Evolutionary conservation across 495 filamentous ascomycete species (phyloP).

Genomic region (Xylaria flabelliformis): DNA sequence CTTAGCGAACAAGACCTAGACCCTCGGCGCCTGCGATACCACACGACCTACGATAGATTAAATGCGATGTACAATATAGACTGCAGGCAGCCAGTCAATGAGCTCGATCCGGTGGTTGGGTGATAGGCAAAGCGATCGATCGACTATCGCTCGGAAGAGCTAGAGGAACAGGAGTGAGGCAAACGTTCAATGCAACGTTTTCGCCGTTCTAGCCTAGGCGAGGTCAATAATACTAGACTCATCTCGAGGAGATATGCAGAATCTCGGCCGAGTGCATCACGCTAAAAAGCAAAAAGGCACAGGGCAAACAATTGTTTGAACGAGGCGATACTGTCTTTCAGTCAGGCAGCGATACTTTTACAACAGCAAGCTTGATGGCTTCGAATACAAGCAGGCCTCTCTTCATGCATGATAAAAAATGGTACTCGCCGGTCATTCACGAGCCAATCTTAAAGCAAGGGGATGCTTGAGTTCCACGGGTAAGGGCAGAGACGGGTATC

Average conservation of each 20-base stretch:
- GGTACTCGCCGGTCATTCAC: background rate
- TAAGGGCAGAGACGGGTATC: background rate
- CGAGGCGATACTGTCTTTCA: background rate
- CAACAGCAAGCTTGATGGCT: background rate
- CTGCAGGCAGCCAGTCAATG: background rate
- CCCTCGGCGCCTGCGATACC: slow-evolving; percentile 1
- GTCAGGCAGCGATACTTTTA: background rate
- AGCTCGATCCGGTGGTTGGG: background rate
- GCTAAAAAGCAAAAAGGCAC: slow-evolving; percentile 9
- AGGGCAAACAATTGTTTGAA: background rate
- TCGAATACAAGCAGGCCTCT: background rate
- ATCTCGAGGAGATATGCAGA: background rate
- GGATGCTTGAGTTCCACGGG: background rate
- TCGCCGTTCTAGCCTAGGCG: background rate
- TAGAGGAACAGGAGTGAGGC: background rate
- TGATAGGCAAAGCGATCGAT: background rate
- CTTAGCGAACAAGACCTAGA: background rate
- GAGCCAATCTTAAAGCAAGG: background rate
- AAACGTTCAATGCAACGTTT: background rate
- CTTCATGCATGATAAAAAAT: background rate
- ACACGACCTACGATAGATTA: background rate
- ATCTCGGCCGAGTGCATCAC: background rate
- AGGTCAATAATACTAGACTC: background rate
- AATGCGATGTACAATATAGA: background rate
- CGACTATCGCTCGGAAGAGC: background rate